These are phyloP conservation scores for Xylaria palmicola DNA, from an alignment of 495 filamentous ascomycete species.

Conservation along the genomic window DNA sequence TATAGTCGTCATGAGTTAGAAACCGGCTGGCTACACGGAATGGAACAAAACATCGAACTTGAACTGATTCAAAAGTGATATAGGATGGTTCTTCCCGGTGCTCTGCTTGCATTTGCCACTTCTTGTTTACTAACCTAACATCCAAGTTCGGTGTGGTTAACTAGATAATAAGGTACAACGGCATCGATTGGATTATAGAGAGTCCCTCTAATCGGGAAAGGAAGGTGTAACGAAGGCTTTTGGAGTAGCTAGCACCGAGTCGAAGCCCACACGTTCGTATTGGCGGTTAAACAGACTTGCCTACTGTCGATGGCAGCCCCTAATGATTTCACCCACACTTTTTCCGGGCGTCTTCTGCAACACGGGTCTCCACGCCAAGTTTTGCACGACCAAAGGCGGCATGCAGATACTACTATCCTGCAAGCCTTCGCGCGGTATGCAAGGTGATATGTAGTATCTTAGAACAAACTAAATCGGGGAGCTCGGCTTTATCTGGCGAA, in stretches of 20 bases:
- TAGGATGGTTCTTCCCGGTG: no score
- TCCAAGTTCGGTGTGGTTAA: neutral
- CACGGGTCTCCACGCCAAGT: neutral
- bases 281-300: neutral
- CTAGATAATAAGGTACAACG: neutral
- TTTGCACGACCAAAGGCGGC: neutral
- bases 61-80: neutral
- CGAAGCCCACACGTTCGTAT: neutral
- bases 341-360: neutral
- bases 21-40: no score
- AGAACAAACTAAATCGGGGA: neutral
- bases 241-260: neutral
- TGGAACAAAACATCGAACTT: no score
- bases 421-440: neutral
- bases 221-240: neutral
- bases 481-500: neutral
- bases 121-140: neutral
- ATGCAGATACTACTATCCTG: neutral
- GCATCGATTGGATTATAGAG: no score
- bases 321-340: no score
- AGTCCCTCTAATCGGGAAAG: neutral
- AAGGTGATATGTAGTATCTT: neutral
- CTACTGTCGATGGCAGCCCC: neutral
- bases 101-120: no score
- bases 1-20: no score